These are phyloP conservation scores for Eudorina sp. DNA, from an alignment of 139 green algal genomes.

Conservation along the genomic window DNA sequence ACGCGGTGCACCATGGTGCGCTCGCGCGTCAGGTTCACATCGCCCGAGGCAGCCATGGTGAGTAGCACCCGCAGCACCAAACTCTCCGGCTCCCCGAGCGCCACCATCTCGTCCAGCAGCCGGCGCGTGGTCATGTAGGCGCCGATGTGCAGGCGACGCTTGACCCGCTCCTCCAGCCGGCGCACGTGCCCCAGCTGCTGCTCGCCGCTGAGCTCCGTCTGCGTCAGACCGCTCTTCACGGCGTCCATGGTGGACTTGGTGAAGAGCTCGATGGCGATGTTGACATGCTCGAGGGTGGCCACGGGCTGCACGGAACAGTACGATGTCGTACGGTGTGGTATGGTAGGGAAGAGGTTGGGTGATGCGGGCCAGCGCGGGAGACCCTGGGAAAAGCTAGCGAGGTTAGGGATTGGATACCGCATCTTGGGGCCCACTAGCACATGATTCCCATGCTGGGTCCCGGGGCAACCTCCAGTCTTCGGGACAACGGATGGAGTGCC, in stretches of 20 bases:
- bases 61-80: conserved; percentile 63
- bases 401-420: too few relatives aligned
- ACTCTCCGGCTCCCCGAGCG: conserved; percentile 59
- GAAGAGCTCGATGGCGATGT: conserved; percentile 64
- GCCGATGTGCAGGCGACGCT: conserved; percentile 58
- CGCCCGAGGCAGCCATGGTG: conserved; percentile 48
- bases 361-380: too few relatives aligned
- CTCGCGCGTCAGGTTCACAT: conserved; percentile 62
- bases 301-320: conserved; percentile 42
- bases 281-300: conserved; percentile 60
- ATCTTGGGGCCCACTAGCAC: too few relatives aligned
- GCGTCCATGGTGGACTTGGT: conserved; percentile 64
- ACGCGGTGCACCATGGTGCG: conserved; percentile 54
- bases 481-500: too few relatives aligned
- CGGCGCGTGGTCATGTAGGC: conserved; percentile 53
- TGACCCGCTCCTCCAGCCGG: conserved; percentile 60
- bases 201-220: conserved; percentile 33
- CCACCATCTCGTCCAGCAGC: conserved; percentile 61
- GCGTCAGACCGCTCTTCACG: conserved; percentile 57
- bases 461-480: too few relatives aligned
- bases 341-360: too few relatives aligned
- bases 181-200: conserved; percentile 54
- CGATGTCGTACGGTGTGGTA: too few relatives aligned
- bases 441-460: too few relatives aligned
- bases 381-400: too few relatives aligned